Base-by-base conservation (phyloP, 1,139 yeast species). In the Blastobotrys arbuscula region DNA sequence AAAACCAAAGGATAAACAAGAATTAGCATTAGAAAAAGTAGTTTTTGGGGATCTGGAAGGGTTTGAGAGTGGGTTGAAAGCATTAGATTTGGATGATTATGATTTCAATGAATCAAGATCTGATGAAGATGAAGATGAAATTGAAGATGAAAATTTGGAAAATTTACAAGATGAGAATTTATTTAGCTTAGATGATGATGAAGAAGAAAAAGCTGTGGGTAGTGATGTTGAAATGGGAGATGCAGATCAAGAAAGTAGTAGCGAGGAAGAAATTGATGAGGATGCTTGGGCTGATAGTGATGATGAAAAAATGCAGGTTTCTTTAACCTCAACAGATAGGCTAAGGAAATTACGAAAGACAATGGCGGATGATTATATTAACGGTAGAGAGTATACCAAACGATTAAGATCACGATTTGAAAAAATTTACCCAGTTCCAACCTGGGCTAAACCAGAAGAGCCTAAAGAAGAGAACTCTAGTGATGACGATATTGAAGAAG, bases 31-130 rank as follows among this genome's bases (percentile, higher is more conserved):
- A 44, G 96, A 90, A 55, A 85, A 79, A 64, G 73, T 87, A 18
- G 96, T 94, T 4, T 92, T 94, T 68, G 97, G 98, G 19, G 97
- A 92, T 64, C 61, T 75, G 1, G 82, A 81, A 39, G 94, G 92
- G 26, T 89, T 90, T 65, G 89, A 84, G 55, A 64, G 71, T 41
- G 84, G 81, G 54, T 72, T 86, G 62, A 77, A 74, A 55, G 77
- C 77, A 54, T 68, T 78, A 42, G 87, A 80, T 56, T 50, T 60
- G 16, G 64, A 57, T n/a, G 75, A 73, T 54, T 35, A 9, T 18
- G 23, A 35, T 18, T 28, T 12, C 13, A 75, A 75, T 49, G 74
- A 74, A 30, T 67, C 73, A 39, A 80, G 73, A 40, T 75, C 72
- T 21, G 66, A 62, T 15, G 64, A 58, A 5, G 61, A 60, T 36